phyloP scores from a whole-genome alignment of 1,284 basidiomycete species.

The Ustilago sp. region DNA sequence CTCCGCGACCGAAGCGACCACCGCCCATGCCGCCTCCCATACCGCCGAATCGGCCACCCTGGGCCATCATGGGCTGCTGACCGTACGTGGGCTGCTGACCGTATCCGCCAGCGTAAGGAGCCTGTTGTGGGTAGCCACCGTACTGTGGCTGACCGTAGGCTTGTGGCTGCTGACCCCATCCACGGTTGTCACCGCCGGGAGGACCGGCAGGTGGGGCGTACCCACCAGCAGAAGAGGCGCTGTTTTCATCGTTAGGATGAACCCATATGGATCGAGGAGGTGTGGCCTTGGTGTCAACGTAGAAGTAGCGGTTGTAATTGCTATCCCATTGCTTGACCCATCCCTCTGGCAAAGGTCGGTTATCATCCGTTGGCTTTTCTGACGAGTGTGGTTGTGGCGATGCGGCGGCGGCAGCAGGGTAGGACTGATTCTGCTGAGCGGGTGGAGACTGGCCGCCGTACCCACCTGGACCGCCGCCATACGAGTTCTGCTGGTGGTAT shows the following conservation, averaged over 20 bases:
- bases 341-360: slow-evolving; percentile 58
- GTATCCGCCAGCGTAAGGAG: slow-evolving; percentile 26
- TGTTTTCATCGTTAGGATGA: slow-evolving; percentile 61
- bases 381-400: slow-evolving; percentile 15
- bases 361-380: slow-evolving; percentile 48
- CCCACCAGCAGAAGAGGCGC: slow-evolving; percentile 5
- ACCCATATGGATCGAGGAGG: slow-evolving; percentile 67
- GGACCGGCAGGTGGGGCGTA: slow-evolving; percentile 57
- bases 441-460: slow-evolving; percentile 8
- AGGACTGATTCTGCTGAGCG: slow-evolving; percentile 17
- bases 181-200: slow-evolving; percentile 44
- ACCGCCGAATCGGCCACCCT: slow-evolving; percentile 36
- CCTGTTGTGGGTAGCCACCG: slow-evolving; percentile 43
- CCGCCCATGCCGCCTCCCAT: slow-evolving; percentile 37
- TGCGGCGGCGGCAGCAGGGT: neutral
- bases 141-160: slow-evolving; percentile 25
- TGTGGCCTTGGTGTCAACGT: slow-evolving; percentile 63
- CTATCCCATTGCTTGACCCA: slow-evolving; percentile 66
- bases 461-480: slow-evolving; percentile 18
- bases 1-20: slow-evolving; percentile 34
- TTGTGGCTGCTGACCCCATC: slow-evolving; percentile 34
- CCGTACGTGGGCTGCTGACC: slow-evolving; percentile 50
- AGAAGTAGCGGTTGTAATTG: slow-evolving; percentile 67
- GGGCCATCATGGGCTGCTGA: slow-evolving; percentile 47
- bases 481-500: slow-evolving; percentile 29